Base-by-base conservation (phyloP, 2,329 filamentous ascomycete genomes). In the Onygenales sp. region DNA sequence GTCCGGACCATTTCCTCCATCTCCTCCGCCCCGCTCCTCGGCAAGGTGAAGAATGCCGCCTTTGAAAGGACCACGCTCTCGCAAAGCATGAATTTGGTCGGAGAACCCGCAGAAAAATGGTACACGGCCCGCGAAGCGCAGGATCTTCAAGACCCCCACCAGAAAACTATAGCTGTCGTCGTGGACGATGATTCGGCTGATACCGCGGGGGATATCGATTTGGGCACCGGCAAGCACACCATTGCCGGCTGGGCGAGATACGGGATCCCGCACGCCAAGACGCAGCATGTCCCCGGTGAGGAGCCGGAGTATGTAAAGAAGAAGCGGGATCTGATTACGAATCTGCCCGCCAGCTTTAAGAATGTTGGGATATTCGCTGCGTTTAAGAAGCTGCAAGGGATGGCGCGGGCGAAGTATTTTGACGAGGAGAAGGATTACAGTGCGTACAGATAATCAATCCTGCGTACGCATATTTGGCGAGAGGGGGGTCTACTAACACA, bases 381-480 rank as follows among this genome's bases (percentile, higher is more conserved):
- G 32, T 33, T 54, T 44, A 41, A 33, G 21, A 13, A 7, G 8
- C 11, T n/a, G 33, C 35, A 47, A 21, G 10, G 39, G 49, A 38
- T 5, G 38, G 38, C 32, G 13, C 35, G 41, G 43, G 17, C 41
- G 13, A 52, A 52, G 27, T 54, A 48, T 42, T 46, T 54, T 31
- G 43, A 54, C 36, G 48, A 52, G 14, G 49, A 48, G 11, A 54
- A 36, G 31, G 53, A 54, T 43, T 52, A 43, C n/a, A 21, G 53
- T 54, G 47, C 31, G 53, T 47, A 17, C 7, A n/a, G 41, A 35
- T 27, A 41, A 17, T 21, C 2, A 13, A n/a, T 36, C 5, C 44
- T 36, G 10, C 10, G 11, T 51, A 21, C 36, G 48, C n/a, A 50
- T 4, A 42, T 6, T n/a, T 42, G 32, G 11, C 14, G 7, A 2